phyloP scores from a whole-genome alignment of 179 eudicot species.

The Beta corolliflora region DNA sequence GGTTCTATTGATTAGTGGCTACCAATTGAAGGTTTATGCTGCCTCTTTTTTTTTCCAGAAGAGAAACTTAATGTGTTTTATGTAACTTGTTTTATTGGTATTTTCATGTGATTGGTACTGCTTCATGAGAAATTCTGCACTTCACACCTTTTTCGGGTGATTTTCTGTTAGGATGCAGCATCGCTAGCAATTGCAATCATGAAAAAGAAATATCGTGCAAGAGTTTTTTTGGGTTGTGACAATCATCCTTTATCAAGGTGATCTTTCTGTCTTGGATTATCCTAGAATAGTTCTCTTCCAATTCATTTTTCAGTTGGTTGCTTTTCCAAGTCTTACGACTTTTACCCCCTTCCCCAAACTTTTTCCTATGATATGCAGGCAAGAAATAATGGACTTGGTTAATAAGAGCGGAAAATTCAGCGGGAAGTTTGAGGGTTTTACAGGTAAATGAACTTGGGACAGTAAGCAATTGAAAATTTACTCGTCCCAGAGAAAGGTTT shows the following conservation, averaged over 20 bases:
- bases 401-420: slow-evolving; percentile 64
- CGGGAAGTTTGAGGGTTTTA: slow-evolving; percentile 61
- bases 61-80: too few species aligned
- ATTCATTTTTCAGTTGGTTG: not conserved
- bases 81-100: not conserved
- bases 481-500: not conserved
- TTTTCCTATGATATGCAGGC: slow-evolving; percentile 45
- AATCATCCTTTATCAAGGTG: slow-evolving; percentile 90
- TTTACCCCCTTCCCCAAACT: too few species aligned
- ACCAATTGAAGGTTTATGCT: not conserved
- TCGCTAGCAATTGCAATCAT: slow-evolving; percentile 68
- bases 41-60: too few species aligned
- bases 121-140: not conserved
- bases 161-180: slow-evolving; percentile 72
- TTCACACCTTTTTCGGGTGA: not conserved
- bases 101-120: not conserved
- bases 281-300: not conserved
- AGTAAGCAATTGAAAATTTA: not conserved
- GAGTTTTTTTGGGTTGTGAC: slow-evolving; percentile 78
- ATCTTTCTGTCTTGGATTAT: not conserved
- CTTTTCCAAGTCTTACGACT: not conserved
- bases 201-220: slow-evolving; percentile 61
- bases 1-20: not conserved
- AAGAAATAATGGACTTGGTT: slow-evolving; percentile 83
- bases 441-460: slow-evolving; percentile 44